Evolutionary conservation across 331 rosid species (phyloP), one percentile per base, ranked within the genome.

Genomic region (Stylosanthes scabra): DNA sequence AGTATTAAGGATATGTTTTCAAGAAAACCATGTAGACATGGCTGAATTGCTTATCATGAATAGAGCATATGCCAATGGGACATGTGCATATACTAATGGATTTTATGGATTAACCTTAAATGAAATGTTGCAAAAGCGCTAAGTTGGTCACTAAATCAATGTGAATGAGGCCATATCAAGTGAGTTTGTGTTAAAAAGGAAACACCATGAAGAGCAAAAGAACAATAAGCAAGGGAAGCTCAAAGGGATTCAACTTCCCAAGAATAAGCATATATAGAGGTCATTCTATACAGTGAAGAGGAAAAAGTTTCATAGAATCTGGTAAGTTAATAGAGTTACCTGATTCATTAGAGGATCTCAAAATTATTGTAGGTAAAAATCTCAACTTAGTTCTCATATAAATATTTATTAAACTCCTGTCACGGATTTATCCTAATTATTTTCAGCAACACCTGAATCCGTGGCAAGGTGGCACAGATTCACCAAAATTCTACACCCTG

Each of bases 201-300:
- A 20, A 51, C 73, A 66, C 59, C 85, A 71, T 62, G 83, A 49
- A 41, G 85, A 86, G 71, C 45, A 85, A 9, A 77, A 78, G 16
- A 70, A 58, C 4, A 63, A 13, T 31, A n/a, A n/a, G n/a, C n/a
- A 42, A 77, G 74, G 81, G 79, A 81, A 76, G 81, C 80, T 78
- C 70, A 29, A 70, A 47, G 31, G 78, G 65, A 61, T 25, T 46
- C 55, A 57, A 68, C 20, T 75, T 40, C 78, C 76, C 71, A 11
- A 91, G 99, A 64, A 91, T 91, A 29, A 89, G 96, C 68, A 84
- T 94, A 66, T 91, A 89, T 67, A 87, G 72, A 84, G 97, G 96
- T 10, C 93, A 91, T 77, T 96, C 97, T 40, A 1, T 72, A 12
- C 74, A 68, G 59, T 89, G 90, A 73, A 88, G 65, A 78, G 80